A percentile compares a stretch with the other conserved stretches of the same genome.
These are phyloP conservation scores for Isabelozyma gotoi DNA, from an alignment of 805 yeast genomes.

Conservation along the genomic window DNA sequence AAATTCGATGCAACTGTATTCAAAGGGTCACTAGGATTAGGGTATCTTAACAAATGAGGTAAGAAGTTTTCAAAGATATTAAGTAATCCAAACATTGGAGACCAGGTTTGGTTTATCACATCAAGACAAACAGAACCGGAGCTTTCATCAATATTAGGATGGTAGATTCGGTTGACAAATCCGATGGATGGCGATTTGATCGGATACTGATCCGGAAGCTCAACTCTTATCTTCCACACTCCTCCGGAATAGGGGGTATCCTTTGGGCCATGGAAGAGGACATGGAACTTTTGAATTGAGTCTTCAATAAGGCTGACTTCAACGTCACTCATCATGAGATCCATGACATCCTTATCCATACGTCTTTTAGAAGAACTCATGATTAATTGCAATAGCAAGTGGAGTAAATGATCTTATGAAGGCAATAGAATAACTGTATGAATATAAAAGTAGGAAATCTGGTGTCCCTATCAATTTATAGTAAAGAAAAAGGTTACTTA, in stretches of 20 bases:
- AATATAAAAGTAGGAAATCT: not conserved
- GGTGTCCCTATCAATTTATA: too few relatives aligned
- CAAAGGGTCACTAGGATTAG: constrained; percentile 92
- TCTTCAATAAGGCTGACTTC: constrained; percentile 83
- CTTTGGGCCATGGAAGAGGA: constrained; percentile 81
- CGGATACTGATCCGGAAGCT: constrained; percentile 93
- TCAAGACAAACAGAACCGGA: constrained; percentile 93
- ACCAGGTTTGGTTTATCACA: constrained; percentile 97
- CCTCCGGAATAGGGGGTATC: constrained; percentile 87
- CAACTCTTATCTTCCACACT: constrained; percentile 86
- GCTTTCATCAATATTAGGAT: constrained; percentile 91
- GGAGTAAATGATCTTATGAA: too few relatives aligned
- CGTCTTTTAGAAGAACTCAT: constrained; percentile 69
- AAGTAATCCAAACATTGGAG: constrained; percentile 91
- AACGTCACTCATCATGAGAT: constrained; percentile 91
- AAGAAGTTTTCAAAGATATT: constrained; percentile 91
- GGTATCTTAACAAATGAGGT: constrained; percentile 88
- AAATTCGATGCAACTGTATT: constrained; percentile 87
- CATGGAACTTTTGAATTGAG: constrained; percentile 76
- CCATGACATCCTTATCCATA: constrained; percentile 95
- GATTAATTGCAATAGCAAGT: too few relatives aligned
- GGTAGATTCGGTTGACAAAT: constrained; percentile 85
- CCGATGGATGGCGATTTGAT: constrained; percentile 96
- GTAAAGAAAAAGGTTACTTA: not conserved
- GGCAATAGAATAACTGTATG: too few relatives aligned